Conservation (phyloP, 73 alveolate genomes). For the Stentor roeselii region DNA sequence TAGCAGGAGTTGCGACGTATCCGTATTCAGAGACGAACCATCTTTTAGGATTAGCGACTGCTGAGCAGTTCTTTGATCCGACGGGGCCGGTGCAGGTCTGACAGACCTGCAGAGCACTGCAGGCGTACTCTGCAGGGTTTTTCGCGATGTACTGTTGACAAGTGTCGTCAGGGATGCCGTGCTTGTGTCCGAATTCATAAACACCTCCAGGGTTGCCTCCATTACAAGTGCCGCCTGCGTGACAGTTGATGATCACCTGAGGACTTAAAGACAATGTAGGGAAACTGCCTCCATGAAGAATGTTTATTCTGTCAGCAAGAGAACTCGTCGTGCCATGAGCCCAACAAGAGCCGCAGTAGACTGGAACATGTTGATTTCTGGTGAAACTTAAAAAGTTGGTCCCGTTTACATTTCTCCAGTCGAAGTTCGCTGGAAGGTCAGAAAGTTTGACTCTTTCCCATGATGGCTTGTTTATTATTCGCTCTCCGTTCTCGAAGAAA, state of each 20-base stretch:
- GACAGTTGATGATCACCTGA: slow-evolving; percentile 64
- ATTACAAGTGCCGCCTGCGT: slow-evolving; percentile 74
- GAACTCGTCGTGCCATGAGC: slow-evolving; percentile 77
- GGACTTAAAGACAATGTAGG: background rate
- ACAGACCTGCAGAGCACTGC: slow-evolving; percentile 43
- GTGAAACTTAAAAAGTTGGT: slow-evolving; percentile 66
- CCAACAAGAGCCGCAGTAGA: slow-evolving; percentile 83
- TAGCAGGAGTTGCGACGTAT: slow-evolving; percentile 72
- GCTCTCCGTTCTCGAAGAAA: background rate
- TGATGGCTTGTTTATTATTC: background rate
- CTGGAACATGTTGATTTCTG: slow-evolving; percentile 71
- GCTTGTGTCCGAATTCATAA: slow-evolving; percentile 44
- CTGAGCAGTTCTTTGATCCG: slow-evolving; percentile 47
- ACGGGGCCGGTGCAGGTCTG: slow-evolving; percentile 43
- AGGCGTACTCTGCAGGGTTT: slow-evolving; percentile 34
- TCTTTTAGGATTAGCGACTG: slow-evolving; percentile 42
- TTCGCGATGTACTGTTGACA: slow-evolving; percentile 71
- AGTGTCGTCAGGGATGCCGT: slow-evolving; percentile 75
- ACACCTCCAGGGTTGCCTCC: slow-evolving; percentile 81
- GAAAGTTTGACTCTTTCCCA: background rate
- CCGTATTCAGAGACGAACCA: slow-evolving; percentile 61
- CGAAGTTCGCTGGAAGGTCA: slow-evolving; percentile 47
- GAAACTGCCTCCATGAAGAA: slow-evolving; percentile 5
- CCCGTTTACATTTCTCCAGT: slow-evolving; percentile 66
- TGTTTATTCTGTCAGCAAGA: slow-evolving; percentile 81